Base-by-base conservation (phyloP, 192 early-diverging fungal genomes). In the Haplosporangium gracile region DNA sequence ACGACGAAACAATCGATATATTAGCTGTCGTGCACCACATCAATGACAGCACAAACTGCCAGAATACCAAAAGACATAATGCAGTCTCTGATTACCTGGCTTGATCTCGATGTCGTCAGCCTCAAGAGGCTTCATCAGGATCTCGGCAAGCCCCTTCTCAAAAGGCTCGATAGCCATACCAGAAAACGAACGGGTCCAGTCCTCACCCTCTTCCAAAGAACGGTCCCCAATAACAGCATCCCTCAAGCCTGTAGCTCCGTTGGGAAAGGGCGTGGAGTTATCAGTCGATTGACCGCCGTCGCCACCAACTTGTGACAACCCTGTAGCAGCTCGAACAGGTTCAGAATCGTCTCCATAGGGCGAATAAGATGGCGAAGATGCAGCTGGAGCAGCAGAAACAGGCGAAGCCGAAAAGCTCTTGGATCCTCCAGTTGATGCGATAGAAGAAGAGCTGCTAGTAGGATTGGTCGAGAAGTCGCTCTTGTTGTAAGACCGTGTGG, bases 71-170 rank as follows among this genome's bases (percentile, higher is more conserved):
- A 51, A 60, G 43, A 47, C 24, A 47, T 36, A 69, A 45, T 16
- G 5, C 32, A 34, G 26, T 45, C 6, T 43, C 0, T 39, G 7
- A 51, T 24, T 91, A 95, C 95, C 95, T 72, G 97, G 98, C 86
- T 96, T 97, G 77, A 98, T 95, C 90, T 99, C 98, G 65, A 99
- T 90, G 81, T 99, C 98, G 16, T 89, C 89, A n/a, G 91, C 87
- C n/a, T 89, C 72, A 7, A 99, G 78, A 11, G 94, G 93, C 39
- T 90, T 91, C 91, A 96, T 88, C 73, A 99, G 88, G 11, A 95
- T 78, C 4, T 96, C 93, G 70, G 90, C 87, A 72, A 95, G 92
- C 22, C 95, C 91, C 29, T 87, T 77, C 8, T 95, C 90, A 74
- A 99, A 99, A 18, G 95, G 93, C 77, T 96, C 91, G 11, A 87